phyloP scores from a whole-genome alignment of 2,329 filamentous ascomycete species.

The Paecilomyces sp. region DNA sequence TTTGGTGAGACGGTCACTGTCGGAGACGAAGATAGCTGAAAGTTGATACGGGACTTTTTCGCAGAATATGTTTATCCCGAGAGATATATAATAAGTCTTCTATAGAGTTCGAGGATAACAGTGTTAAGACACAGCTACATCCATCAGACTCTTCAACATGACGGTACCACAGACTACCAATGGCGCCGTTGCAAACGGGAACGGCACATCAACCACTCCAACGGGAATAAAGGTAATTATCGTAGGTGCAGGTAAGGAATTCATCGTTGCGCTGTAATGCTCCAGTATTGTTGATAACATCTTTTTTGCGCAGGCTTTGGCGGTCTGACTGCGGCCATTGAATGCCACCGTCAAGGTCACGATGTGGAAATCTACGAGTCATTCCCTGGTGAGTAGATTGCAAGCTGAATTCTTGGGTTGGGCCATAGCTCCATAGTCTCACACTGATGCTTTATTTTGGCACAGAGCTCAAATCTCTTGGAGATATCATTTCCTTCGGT shows the following conservation, averaged over 20 bases:
- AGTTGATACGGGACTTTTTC: background rate
- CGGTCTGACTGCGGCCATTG: constrained; percentile 56
- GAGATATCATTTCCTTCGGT: constrained; percentile 58
- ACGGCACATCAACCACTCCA: background rate
- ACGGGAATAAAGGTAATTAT: constrained; percentile 50
- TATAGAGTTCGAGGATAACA: background rate
- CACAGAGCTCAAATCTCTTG: constrained; percentile 49
- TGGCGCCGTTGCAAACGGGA: constrained; percentile 13
- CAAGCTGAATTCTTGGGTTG: background rate
- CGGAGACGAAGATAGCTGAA: background rate
- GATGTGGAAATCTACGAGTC: constrained; percentile 52
- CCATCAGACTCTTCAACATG: constrained; percentile 6
- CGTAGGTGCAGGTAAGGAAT: constrained; percentile 30
- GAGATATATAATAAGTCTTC: background rate
- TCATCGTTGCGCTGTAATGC: constrained; percentile 5
- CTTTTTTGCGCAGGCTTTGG: constrained; percentile 45
- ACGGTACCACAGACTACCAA: constrained; percentile 3
- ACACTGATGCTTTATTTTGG: constrained; percentile 1
- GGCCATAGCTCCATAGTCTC: background rate
- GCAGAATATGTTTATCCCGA: background rate
- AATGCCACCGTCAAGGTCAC: constrained; percentile 56
- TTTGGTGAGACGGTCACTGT: background rate
- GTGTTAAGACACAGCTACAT: background rate
- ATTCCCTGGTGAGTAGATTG: constrained; percentile 32
- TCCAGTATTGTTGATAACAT: constrained; percentile 3